These are phyloP conservation scores for Berkeleyomyces rouxiae DNA, from an alignment of 2,329 filamentous ascomycete genomes.

Conservation along the genomic window DNA sequence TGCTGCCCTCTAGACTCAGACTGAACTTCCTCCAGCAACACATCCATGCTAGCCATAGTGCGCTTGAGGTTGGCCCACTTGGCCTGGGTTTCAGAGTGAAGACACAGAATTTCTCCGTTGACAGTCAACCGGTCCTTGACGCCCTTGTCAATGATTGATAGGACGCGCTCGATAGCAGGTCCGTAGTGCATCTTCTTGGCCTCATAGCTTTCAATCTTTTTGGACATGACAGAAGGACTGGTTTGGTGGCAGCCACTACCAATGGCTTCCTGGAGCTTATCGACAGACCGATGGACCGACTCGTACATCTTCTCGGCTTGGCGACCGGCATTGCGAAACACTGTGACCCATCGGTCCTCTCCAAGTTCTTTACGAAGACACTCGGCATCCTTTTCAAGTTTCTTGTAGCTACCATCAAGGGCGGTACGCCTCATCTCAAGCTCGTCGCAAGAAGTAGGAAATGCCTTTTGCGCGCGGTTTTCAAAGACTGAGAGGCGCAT, in stretches of 20 bases:
- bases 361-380: constrained; percentile 76
- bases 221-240: constrained; percentile 51
- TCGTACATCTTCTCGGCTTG: constrained; percentile 96
- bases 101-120: constrained; percentile 80
- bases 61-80: constrained; percentile 63
- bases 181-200: constrained; percentile 90
- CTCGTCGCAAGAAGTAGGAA: constrained; percentile 84
- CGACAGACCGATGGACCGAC: constrained; percentile 74
- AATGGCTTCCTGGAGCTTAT: constrained; percentile 64
- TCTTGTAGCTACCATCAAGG: constrained; percentile 74
- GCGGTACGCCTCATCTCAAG: constrained; percentile 56
- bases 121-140: constrained; percentile 89
- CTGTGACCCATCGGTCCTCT: constrained; percentile 89
- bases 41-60: constrained; percentile 63
- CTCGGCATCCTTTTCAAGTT: constrained; percentile 79
- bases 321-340: constrained; percentile 81
- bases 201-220: constrained; percentile 85
- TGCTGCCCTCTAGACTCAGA: constrained; percentile 49
- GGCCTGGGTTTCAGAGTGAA: constrained; percentile 73
- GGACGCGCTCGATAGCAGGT: constrained; percentile 76
- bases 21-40: constrained; percentile 55
- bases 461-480: constrained; percentile 55
- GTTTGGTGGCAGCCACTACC: constrained; percentile 59
- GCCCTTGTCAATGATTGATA: constrained; percentile 90
- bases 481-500: constrained; percentile 87